Conservation (phyloP, 1,284 basidiomycete species). For the Cronartium ribicola region DNA sequence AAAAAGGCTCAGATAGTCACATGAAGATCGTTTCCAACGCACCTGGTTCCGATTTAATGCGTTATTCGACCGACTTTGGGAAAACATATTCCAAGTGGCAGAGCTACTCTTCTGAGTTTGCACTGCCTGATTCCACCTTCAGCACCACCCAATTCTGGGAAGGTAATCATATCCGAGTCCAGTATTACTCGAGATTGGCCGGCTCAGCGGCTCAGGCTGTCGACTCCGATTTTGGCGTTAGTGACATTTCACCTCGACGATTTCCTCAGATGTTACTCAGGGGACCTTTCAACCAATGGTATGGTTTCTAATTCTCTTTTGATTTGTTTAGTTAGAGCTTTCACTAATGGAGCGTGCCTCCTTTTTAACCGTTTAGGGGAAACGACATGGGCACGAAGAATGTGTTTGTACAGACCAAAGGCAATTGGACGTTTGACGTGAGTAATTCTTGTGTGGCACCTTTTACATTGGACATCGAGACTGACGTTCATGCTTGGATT, state of each 20-base stretch:
- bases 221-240: slow-evolving; percentile 69
- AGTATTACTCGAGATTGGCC: slow-evolving; percentile 73
- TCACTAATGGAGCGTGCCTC: neutral
- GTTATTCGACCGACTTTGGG: slow-evolving; percentile 81
- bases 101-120: slow-evolving; percentile 67
- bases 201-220: slow-evolving; percentile 64
- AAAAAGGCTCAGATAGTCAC: slow-evolving; percentile 59
- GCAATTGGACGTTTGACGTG: slow-evolving; percentile 66
- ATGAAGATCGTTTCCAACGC: slow-evolving; percentile 69
- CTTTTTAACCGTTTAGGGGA: slow-evolving; percentile 54
- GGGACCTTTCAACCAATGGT: slow-evolving; percentile 80
- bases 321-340: neutral
- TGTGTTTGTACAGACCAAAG: slow-evolving; percentile 63
- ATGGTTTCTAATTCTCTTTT: neutral
- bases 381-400: slow-evolving; percentile 71
- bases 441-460: neutral
- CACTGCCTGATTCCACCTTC: slow-evolving; percentile 62
- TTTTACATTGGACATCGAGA: neutral
- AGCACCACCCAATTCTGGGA: slow-evolving; percentile 63
- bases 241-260: slow-evolving; percentile 59
- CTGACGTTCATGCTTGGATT: neutral
- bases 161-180: slow-evolving; percentile 76
- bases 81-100: slow-evolving; percentile 74
- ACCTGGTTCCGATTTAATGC: slow-evolving; percentile 76
- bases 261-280: slow-evolving; percentile 78